These are phyloP conservation scores for Metschnikowia aberdeeniae DNA, from an alignment of 805 yeast genomes.

Conservation along the genomic window DNA sequence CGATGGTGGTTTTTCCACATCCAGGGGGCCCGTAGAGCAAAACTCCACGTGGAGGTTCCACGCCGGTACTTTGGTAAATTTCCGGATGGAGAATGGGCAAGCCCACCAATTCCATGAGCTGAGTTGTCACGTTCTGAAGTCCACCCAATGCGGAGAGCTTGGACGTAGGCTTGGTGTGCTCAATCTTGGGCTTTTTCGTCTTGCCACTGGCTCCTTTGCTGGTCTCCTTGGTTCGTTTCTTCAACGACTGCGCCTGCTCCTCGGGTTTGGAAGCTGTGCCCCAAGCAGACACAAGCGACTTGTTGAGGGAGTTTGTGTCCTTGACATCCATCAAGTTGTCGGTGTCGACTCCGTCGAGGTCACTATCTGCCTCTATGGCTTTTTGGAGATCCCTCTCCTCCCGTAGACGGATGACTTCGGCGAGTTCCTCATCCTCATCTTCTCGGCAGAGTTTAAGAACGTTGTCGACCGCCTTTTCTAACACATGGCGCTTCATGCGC, in stretches of 20 bases:
- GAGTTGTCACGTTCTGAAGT: conserved; percentile 76
- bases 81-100: conserved; percentile 94
- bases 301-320: conserved; percentile 69
- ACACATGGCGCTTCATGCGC: conserved; percentile 60
- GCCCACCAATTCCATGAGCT: conserved; percentile 85
- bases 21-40: conserved; percentile 98
- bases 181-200: conserved; percentile 40
- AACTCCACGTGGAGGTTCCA: conserved; percentile 93
- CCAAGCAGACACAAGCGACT: conserved; percentile 74
- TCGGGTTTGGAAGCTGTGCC: conserved; percentile 18
- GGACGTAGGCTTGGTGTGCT: conserved; percentile 65
- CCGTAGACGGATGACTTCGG: conserved; percentile 21
- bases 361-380: conserved; percentile 31
- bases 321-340: conserved; percentile 52
- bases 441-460: conserved; percentile 51
- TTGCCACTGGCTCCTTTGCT: conserved; percentile 25
- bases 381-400: conserved; percentile 18
- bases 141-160: conserved; percentile 83
- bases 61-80: conserved; percentile 80
- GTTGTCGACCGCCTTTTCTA: conserved; percentile 62
- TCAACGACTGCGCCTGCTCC: conserved; percentile 31
- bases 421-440: conserved; percentile 60
- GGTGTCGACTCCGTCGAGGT: conserved; percentile 37
- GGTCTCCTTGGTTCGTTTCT: conserved; percentile 51
- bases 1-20: conserved; percentile 95